These are phyloP conservation scores for Testicularia cyperi DNA, from an alignment of 1,284 basidiomycete species.

Conservation along the genomic window DNA sequence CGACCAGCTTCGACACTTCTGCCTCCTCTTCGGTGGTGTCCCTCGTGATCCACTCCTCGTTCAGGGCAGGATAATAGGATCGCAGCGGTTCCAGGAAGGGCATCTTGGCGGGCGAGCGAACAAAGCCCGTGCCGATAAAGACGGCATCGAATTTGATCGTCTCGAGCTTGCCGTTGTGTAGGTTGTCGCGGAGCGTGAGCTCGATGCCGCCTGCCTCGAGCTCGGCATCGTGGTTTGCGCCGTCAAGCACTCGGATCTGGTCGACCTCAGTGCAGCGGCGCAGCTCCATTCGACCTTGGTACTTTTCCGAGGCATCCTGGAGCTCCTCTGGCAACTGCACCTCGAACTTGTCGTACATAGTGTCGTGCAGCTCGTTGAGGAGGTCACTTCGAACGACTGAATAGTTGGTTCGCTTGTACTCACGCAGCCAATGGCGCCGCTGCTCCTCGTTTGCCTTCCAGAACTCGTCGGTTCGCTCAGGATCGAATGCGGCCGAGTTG, in stretches of 20 bases:
- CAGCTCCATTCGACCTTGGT: conserved; percentile 32
- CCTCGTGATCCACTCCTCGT: conserved; percentile 22
- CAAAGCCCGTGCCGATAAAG: conserved; percentile 56
- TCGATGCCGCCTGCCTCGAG: conserved; percentile 13
- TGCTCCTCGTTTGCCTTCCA: conserved; percentile 44
- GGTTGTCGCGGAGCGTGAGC: conserved; percentile 23
- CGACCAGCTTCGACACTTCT: conserved; percentile 28
- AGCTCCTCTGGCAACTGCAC: conserved; percentile 48
- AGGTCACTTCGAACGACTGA: conserved; percentile 53
- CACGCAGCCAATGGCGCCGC: conserved; percentile 46
- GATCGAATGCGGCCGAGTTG: conserved; percentile 58
- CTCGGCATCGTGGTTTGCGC: conserved; percentile 5
- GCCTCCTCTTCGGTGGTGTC: conserved; percentile 33
- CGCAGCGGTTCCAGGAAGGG: conserved; percentile 43
- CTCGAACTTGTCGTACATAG: conserved; percentile 52
- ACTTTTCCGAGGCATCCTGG: conserved; percentile 31
- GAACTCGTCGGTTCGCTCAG: conserved; percentile 54
- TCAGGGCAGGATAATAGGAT: conserved; percentile 44
- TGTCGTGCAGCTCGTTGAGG: conserved; percentile 50
- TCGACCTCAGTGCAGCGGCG: conserved; percentile 35
- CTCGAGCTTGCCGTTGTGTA: conserved; percentile 20
- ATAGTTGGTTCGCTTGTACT: conserved; percentile 59
- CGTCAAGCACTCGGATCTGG: conserved; percentile 11
- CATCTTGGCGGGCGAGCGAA: conserved; percentile 34
- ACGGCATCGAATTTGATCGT: conserved; percentile 49